phyloP scores from a whole-genome alignment of 441 rosid genomes.

The Adansonia madagascariensis region DNA sequence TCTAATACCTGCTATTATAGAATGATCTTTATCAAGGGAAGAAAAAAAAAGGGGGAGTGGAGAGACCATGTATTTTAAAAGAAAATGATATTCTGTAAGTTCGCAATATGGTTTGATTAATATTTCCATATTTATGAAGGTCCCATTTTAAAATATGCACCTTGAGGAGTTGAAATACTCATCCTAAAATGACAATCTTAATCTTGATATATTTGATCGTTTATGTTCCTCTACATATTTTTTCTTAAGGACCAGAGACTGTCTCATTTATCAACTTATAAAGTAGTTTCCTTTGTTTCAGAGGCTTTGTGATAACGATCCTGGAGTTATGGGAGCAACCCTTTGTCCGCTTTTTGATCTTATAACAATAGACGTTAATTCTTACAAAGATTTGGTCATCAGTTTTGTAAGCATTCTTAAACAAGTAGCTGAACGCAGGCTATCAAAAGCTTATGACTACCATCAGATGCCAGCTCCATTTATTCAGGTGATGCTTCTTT shows the following conservation, averaged over 20 bases:
- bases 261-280: slow-evolving; percentile 16
- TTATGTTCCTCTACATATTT: neutral
- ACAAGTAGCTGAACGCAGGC: slow-evolving; percentile 85
- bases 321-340: slow-evolving; percentile 98
- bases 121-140: neutral
- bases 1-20: neutral
- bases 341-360: slow-evolving; percentile 93
- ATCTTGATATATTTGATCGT: slow-evolving; percentile 3
- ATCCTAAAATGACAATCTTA: neutral
- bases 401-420: slow-evolving; percentile 95
- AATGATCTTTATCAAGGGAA: neutral
- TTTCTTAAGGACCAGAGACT: neutral
- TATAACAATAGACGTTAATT: slow-evolving; percentile 61
- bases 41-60: neutral
- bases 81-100: neutral
- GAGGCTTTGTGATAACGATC: slow-evolving; percentile 93
- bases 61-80: neutral
- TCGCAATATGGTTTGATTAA: neutral
- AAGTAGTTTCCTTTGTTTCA: slow-evolving; percentile 35
- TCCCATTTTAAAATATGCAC: neutral
- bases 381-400: slow-evolving; percentile 81
- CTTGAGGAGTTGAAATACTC: neutral
- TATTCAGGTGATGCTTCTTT: slow-evolving; percentile 63
- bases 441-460: slow-evolving; percentile 89
- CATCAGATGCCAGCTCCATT: slow-evolving; percentile 98